These are phyloP conservation scores for Elsinoe ampelina DNA, from an alignment of 2,329 filamentous ascomycete species.

Conservation along the genomic window DNA sequence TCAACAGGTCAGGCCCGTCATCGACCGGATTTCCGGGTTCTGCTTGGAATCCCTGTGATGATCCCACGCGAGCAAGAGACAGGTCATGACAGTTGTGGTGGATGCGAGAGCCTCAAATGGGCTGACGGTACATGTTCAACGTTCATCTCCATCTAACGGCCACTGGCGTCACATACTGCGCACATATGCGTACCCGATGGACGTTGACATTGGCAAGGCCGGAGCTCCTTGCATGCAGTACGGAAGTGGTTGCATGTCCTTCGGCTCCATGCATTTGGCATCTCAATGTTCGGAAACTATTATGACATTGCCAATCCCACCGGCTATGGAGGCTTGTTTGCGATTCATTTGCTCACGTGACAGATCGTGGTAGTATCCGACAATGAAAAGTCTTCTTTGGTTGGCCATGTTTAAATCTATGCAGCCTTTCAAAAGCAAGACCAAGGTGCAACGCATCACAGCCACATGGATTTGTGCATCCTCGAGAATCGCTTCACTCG, in stretches of 20 bases:
- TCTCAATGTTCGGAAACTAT: neutral
- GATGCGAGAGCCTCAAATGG: neutral
- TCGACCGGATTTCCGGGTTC: neutral
- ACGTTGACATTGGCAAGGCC: neutral
- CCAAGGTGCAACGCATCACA: no score
- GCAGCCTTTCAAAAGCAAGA: no score
- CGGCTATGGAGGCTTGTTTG: no score
- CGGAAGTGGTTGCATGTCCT: neutral
- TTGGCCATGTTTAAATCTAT: no score
- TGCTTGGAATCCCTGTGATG: neutral
- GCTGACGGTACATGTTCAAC: neutral
- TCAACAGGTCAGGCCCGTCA: neutral
- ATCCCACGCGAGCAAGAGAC: neutral
- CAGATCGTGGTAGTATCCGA: no score
- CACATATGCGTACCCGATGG: neutral
- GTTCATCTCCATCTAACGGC: neutral
- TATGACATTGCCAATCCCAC: no score
- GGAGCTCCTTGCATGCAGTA: slow-evolving; percentile 1
- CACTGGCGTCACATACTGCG: neutral
- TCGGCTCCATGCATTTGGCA: neutral
- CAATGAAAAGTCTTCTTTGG: no score
- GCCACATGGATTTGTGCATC: no score
- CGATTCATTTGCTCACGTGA: no score
- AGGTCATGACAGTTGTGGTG: neutral
- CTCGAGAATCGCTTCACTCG: no score